These are phyloP conservation scores for Sclerotinia glacialis DNA, from an alignment of 2,329 filamentous ascomycete genomes.

Conservation along the genomic window DNA sequence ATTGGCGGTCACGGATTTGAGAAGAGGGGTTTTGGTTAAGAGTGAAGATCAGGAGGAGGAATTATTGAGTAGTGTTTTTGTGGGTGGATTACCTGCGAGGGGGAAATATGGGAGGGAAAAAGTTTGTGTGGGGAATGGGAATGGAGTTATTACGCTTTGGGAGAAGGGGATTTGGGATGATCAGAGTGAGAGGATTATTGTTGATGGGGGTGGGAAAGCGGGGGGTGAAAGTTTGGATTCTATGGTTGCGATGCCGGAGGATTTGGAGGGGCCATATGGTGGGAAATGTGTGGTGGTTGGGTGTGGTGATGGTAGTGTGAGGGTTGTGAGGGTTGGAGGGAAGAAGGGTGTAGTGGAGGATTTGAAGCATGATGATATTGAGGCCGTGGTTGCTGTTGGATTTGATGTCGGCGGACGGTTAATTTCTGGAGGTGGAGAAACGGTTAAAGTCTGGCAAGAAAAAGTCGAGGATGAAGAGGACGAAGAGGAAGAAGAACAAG, in stretches of 20 bases:
- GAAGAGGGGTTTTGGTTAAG: constrained; percentile 78
- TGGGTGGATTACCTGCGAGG: constrained; percentile 68
- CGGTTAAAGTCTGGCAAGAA: constrained; percentile 87
- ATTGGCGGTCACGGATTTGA: constrained; percentile 82
- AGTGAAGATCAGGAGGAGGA: constrained; percentile 97
- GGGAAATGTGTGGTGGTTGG: constrained; percentile 77
- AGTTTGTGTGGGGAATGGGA: constrained; percentile 70
- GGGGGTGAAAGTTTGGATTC: constrained; percentile 79
- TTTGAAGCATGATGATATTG: constrained; percentile 76
- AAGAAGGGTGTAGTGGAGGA: constrained; percentile 65
- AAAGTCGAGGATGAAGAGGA: constrained; percentile 53
- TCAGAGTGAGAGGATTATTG: constrained; percentile 82
- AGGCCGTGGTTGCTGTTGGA: constrained; percentile 75
- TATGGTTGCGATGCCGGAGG: constrained; percentile 69
- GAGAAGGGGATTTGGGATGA: constrained; percentile 94
- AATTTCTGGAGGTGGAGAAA: constrained; percentile 82
- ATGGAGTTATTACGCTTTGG: constrained; percentile 87
- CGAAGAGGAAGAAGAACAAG: constrained; percentile 47
- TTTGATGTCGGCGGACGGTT: constrained; percentile 85
- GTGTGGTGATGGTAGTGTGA: constrained; percentile 74
- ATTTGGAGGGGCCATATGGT: constrained; percentile 54
- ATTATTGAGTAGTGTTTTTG: constrained; percentile 74
- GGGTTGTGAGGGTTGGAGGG: constrained; percentile 73
- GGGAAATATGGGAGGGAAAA: constrained; percentile 69
- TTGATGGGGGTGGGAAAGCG: constrained; percentile 57